A percentile compares a stretch with the other conserved stretches of the same genome.
phyloP scores from a whole-genome alignment of 148 eudicot species.

The Persicaria maculosa region DNA sequence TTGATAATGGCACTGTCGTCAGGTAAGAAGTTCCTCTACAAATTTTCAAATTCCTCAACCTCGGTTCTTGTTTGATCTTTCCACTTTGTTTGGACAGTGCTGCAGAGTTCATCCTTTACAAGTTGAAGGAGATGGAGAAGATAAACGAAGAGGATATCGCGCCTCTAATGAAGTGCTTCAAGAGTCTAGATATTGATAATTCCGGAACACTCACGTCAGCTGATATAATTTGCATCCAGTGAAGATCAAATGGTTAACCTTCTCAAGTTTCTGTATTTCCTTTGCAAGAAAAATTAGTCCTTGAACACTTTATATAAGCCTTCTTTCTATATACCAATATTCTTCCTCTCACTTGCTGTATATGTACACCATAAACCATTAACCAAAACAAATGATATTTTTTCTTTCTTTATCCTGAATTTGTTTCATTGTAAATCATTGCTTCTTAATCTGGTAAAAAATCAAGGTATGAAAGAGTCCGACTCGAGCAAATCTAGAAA shows the following conservation, averaged over 20 bases:
- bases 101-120: conserved; percentile 59
- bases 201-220: conserved; percentile 59
- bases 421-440: no score
- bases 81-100: conserved; percentile 29
- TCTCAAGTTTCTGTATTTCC: neutral
- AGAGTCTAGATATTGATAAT: conserved; percentile 47
- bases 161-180: conserved; percentile 46
- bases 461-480: no score
- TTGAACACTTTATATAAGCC: neutral
- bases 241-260: neutral
- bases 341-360: no score
- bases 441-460: no score
- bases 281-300: neutral
- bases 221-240: conserved; percentile 23
- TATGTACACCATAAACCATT: no score
- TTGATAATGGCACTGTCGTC: conserved; percentile 36
- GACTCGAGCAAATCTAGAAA: no score
- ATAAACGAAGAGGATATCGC: conserved; percentile 48
- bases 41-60: neutral
- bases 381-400: no score
- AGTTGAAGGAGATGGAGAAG: conserved; percentile 80
- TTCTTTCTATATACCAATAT: no score
- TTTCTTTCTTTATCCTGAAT: no score
- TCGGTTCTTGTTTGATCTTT: neutral
- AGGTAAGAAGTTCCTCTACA: conserved; percentile 28